A percentile compares a stretch with the other conserved stretches of the same genome.
phyloP scores from a whole-genome alignment of 176 grass and related monocot species.

The Oryza glaberrima region DNA sequence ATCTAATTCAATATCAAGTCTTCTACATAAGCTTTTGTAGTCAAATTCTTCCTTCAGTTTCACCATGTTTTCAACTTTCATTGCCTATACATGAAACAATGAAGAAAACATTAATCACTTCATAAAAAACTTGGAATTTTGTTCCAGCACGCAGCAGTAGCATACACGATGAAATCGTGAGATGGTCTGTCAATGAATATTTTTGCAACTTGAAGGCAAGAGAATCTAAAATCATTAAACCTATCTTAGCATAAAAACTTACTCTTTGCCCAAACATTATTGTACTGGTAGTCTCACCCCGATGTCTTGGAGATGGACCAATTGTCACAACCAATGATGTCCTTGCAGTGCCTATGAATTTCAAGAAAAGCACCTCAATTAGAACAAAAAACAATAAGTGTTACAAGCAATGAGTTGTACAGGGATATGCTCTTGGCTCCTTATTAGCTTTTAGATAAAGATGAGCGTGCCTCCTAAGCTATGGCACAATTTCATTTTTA shows the following conservation, averaged over 20 bases:
- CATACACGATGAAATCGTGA: not conserved
- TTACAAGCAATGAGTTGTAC: not conserved
- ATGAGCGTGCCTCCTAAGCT: not conserved
- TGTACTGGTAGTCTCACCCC: constrained; percentile 98
- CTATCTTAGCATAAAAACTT: constrained; percentile 36
- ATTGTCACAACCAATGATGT: constrained; percentile 99
- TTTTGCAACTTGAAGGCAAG: constrained; percentile 2
- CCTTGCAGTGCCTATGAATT: constrained; percentile 87
- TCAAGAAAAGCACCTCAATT: constrained; percentile 42
- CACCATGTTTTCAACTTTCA: constrained; percentile 99
- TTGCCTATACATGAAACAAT: constrained; percentile 63
- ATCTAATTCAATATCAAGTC: constrained; percentile 92
- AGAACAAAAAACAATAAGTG: constrained; percentile 38
- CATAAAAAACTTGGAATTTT: not conserved
- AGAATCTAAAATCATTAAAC: constrained; percentile 28
- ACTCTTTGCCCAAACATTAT: constrained; percentile 99
- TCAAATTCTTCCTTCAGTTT: constrained; percentile 99
- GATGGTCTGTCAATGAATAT: constrained; percentile 9
- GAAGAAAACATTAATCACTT: constrained; percentile 34
- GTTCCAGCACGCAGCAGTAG: not conserved
- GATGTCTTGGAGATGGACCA: constrained; percentile 94
- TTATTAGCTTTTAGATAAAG: not conserved
- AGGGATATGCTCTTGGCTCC: too few relatives aligned
- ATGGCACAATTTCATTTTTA: not conserved
- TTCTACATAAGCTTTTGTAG: constrained; percentile 98